Percentiles rank a stretch among this genome's conserved stretches.
Conservation (phyloP, 352 stramenopile genomes). For the Paralagenidium karlingii region DNA sequence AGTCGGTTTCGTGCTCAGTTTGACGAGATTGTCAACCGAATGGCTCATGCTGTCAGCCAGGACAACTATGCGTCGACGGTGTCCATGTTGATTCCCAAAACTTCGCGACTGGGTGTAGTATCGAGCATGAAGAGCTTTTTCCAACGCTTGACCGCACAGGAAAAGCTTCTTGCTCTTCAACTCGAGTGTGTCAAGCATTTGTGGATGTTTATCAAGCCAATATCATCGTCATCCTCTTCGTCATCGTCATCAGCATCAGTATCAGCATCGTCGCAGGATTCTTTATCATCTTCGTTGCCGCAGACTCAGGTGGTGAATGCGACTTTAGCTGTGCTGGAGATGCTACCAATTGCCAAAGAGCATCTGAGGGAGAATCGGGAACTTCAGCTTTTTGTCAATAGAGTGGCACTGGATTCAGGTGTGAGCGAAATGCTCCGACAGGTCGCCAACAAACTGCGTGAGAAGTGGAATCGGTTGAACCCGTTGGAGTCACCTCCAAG, state of each 20-base stretch:
- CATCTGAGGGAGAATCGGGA: constrained; percentile 38
- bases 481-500: constrained; percentile 8
- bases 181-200: constrained; percentile 52
- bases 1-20: constrained; percentile 31
- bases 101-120: constrained; percentile 50
- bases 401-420: constrained; percentile 14
- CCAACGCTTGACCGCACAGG: constrained; percentile 27
- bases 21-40: constrained; percentile 44
- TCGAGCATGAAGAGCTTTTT: constrained; percentile 70
- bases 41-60: constrained; percentile 45
- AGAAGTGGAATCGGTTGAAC: constrained; percentile 28
- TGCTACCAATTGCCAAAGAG: constrained; percentile 45
- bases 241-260: too few relatives aligned
- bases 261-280: too few relatives aligned
- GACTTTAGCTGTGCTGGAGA: constrained; percentile 31
- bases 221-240: too few relatives aligned
- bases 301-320: constrained; percentile 61
- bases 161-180: constrained; percentile 38
- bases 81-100: constrained; percentile 62
- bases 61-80: constrained; percentile 75
- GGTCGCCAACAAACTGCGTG: constrained; percentile 19
- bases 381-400: constrained; percentile 19
- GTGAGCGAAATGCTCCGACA: constrained; percentile 20
- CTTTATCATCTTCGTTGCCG: constrained; percentile 50
- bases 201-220: too few relatives aligned